Evolutionary conservation across 2,329 filamentous ascomycete species (phyloP).

Genomic region (Emericellopsis atlantica): DNA sequence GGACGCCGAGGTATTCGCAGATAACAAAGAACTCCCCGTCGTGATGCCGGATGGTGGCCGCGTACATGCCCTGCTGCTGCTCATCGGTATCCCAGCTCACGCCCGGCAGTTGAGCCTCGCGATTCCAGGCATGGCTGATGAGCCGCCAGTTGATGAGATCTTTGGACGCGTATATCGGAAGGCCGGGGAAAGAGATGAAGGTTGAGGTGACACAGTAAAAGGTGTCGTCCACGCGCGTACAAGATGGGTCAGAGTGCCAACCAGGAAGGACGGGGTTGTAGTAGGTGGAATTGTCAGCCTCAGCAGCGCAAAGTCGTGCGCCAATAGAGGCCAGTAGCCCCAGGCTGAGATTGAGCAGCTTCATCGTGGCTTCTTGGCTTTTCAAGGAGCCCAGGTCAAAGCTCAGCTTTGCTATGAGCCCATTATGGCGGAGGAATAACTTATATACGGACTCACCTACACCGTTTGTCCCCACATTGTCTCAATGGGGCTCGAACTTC

Average conservation of each 20-base stretch:
- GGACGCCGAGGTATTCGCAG: constrained; percentile 8
- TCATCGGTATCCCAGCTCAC: constrained; percentile 6
- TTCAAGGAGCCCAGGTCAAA: too few relatives aligned
- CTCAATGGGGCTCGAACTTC: too few relatives aligned
- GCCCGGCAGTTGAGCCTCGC: constrained; percentile 25
- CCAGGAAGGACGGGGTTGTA: constrained; percentile 33
- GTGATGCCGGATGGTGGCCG: constrained; percentile 29
- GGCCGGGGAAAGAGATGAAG: constrained; percentile 36
- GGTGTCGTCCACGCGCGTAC: constrained; percentile 26
- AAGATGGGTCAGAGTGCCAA: constrained; percentile 34
- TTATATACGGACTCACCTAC: too few relatives aligned
- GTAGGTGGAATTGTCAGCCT: constrained; percentile 5
- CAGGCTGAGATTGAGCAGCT: too few relatives aligned
- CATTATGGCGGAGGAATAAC: too few relatives aligned
- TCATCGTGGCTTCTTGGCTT: too few relatives aligned
- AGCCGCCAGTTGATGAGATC: constrained; percentile 35
- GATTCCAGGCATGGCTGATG: constrained; percentile 13
- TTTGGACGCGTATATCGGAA: constrained; percentile 36
- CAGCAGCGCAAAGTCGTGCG: background rate
- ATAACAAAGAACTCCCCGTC: constrained; percentile 30
- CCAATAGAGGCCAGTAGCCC: background rate
- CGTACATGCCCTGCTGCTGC: constrained; percentile 27
- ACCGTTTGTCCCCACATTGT: too few relatives aligned
- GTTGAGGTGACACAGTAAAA: constrained; percentile 39
- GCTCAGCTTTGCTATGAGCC: too few relatives aligned